Percentiles rank a stretch among this genome's conserved stretches.
phyloP scores from a whole-genome alignment of 2,329 filamentous ascomycete species.

The Hypoxylon sp. region DNA sequence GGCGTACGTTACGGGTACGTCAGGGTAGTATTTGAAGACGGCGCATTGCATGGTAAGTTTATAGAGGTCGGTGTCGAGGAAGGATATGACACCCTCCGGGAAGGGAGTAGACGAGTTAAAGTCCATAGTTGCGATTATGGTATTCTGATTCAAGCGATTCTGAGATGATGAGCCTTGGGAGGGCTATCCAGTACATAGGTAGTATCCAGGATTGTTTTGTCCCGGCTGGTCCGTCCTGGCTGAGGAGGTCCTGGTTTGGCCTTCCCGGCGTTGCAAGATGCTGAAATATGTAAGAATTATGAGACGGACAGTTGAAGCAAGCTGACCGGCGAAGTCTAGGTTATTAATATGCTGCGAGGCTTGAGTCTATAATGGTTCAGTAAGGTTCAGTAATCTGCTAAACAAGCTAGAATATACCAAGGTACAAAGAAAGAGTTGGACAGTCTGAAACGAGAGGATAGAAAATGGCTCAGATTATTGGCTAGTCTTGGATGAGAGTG shows the following conservation, averaged over 20 bases:
- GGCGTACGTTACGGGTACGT: slow-evolving; percentile 83
- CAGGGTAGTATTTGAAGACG: slow-evolving; percentile 88
- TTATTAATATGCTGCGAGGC: too few species aligned
- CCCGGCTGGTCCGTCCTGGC: too few species aligned
- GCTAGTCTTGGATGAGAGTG: slow-evolving; percentile 22
- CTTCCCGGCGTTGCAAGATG: too few species aligned
- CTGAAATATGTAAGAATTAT: too few species aligned
- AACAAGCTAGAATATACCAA: too few species aligned
- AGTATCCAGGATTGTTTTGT: background rate
- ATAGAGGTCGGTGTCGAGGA: slow-evolving; percentile 86
- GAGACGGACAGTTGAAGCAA: too few species aligned
- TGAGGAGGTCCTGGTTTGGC: too few species aligned
- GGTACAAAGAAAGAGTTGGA: background rate
- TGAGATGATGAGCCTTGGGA: background rate
- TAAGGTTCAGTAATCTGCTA: too few species aligned
- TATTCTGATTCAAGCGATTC: background rate
- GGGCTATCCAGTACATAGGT: background rate
- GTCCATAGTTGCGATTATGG: slow-evolving; percentile 58
- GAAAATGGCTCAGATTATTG: slow-evolving; percentile 39
- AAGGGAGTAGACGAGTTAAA: slow-evolving; percentile 72
- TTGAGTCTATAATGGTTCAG: too few species aligned
- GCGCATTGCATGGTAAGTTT: slow-evolving; percentile 99
- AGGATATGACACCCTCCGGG: slow-evolving; percentile 80
- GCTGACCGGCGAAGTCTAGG: too few species aligned
- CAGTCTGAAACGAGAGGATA: slow-evolving; percentile 1